Evolutionary conservation across 1,284 basidiomycete genomes (phyloP).

Genomic region (Nidula niveotomentosa): DNA sequence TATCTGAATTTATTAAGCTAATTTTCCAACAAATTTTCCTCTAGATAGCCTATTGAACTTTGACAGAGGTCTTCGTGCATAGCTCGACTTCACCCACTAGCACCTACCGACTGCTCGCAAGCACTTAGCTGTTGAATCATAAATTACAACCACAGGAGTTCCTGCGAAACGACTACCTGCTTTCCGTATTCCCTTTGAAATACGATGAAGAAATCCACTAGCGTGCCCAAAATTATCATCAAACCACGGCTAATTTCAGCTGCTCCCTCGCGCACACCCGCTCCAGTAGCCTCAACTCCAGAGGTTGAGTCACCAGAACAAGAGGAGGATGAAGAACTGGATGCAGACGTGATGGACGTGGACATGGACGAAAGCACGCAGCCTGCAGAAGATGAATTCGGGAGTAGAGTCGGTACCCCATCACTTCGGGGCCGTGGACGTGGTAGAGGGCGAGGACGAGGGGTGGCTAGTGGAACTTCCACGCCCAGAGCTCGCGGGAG

Average conservation of each 20-base stretch:
- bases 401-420: conserved; percentile 17
- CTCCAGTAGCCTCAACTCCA: conserved; percentile 28
- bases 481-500: conserved; percentile 21
- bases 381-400: conserved; percentile 21
- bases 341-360: conserved; percentile 23
- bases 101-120: too few relatives aligned
- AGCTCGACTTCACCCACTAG: too few relatives aligned
- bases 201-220: conserved; percentile 3
- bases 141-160: not conserved
- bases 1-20: too few relatives aligned
- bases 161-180: too few relatives aligned
- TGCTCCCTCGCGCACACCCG: conserved; percentile 20
- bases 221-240: conserved; percentile 52
- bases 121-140: too few relatives aligned
- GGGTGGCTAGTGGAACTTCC: conserved; percentile 1
- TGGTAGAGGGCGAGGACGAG: conserved; percentile 23
- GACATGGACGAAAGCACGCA: conserved; percentile 13
- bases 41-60: too few relatives aligned
- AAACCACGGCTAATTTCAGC: conserved; percentile 38
- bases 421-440: not conserved
- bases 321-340: conserved; percentile 19
- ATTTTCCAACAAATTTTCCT: too few relatives aligned
- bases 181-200: too few relatives aligned
- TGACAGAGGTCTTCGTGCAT: too few relatives aligned
- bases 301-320: conserved; percentile 21